phyloP scores from a whole-genome alignment of 164 flowering plant species.

The Berberis vulgaris region DNA sequence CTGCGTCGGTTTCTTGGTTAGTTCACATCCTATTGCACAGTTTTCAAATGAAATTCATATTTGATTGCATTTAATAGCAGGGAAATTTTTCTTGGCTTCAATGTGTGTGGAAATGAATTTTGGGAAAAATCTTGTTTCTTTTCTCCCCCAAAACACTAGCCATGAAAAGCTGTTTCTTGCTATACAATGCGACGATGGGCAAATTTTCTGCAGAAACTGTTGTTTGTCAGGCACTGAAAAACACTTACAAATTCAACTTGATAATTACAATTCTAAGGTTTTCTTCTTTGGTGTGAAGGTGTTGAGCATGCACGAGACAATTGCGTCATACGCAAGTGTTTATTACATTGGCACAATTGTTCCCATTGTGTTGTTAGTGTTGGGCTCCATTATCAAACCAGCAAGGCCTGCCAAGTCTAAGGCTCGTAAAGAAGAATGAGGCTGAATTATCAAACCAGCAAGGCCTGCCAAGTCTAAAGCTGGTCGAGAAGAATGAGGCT shows the following conservation, averaged over 20 bases:
- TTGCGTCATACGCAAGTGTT: constrained; percentile 68
- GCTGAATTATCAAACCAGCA: constrained; percentile 49
- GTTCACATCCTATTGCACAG: constrained; percentile 9
- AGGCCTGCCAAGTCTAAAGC: constrained; percentile 54
- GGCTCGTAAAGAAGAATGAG: constrained; percentile 59
- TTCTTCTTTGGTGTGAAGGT: constrained; percentile 35
- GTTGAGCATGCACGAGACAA: constrained; percentile 74
- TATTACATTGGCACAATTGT: constrained; percentile 64
- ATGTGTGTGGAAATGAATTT: neutral
- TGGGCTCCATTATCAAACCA: constrained; percentile 55
- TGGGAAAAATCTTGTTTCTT: too few relatives aligned
- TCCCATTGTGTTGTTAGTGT: constrained; percentile 54
- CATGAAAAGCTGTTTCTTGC: too few relatives aligned
- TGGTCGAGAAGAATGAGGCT: constrained; percentile 52
- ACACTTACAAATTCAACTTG: too few relatives aligned
- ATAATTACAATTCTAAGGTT: too few relatives aligned
- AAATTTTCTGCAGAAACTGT: too few relatives aligned
- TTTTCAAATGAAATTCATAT: neutral
- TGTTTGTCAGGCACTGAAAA: too few relatives aligned
- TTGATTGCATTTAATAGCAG: neutral
- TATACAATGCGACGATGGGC: too few relatives aligned
- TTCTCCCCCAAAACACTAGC: too few relatives aligned
- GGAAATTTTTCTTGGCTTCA: neutral
- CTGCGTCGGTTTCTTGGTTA: constrained; percentile 76
- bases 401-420: constrained; percentile 52